These are phyloP conservation scores for Leccinum variicolor DNA, from an alignment of 768 basidiomycete species.

Conservation along the genomic window DNA sequence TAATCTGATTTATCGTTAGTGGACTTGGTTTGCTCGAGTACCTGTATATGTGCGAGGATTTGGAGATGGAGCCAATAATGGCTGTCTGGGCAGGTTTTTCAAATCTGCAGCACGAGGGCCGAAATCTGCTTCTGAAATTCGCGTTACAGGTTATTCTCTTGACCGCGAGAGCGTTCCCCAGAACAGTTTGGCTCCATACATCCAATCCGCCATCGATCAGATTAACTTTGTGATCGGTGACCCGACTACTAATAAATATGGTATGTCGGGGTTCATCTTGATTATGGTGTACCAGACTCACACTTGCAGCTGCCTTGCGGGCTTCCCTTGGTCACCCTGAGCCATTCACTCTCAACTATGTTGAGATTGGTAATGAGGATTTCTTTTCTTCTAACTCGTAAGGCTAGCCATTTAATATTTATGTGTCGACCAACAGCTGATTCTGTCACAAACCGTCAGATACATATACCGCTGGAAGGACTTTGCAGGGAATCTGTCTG, in stretches of 20 bases:
- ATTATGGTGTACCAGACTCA: background rate
- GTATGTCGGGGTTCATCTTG: constrained; percentile 15
- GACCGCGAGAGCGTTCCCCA: constrained; percentile 44
- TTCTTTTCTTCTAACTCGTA: constrained; percentile 37
- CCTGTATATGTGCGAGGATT: constrained; percentile 52
- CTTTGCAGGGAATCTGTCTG: constrained; percentile 43
- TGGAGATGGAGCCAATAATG: constrained; percentile 58
- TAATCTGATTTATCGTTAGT: constrained; percentile 23
- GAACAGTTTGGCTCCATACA: constrained; percentile 42
- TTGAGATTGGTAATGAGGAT: constrained; percentile 62
- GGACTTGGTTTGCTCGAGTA: constrained; percentile 60
- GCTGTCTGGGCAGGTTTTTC: constrained; percentile 53
- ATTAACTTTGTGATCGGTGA: constrained; percentile 65
- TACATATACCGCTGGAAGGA: constrained; percentile 53
- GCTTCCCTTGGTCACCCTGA: constrained; percentile 53
- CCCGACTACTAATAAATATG: constrained; percentile 37
- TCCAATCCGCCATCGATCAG: constrained; percentile 57
- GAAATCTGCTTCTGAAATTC: background rate
- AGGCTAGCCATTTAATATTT: no score
- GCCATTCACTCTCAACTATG: constrained; percentile 47
- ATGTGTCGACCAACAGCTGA: no score
- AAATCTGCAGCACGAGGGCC: constrained; percentile 2
- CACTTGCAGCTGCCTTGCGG: constrained; percentile 42
- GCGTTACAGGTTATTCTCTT: constrained; percentile 46
- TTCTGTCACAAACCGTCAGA: constrained; percentile 19